Percentiles rank a stretch among this genome's conserved stretches.
Conservation (phyloP, 1,284 basidiomycete genomes). For the Tilletiopsis washingtonensis region DNA sequence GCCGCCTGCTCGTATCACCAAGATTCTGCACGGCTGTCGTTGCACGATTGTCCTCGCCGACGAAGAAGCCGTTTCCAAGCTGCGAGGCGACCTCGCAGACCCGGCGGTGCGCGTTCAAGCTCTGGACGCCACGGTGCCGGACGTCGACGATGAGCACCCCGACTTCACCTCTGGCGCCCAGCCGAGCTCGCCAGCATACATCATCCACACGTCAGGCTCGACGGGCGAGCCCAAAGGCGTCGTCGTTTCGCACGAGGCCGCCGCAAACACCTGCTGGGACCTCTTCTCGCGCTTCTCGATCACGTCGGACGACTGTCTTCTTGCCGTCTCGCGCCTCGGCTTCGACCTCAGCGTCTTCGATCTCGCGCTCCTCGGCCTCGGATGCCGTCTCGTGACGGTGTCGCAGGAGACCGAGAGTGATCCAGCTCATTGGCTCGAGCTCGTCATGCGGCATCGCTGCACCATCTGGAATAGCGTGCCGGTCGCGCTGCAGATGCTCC, state of each 20-base stretch:
- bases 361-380: neutral
- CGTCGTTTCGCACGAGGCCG: neutral
- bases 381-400: neutral
- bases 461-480: neutral
- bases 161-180: too few species aligned
- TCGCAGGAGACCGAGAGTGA: neutral
- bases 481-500: neutral
- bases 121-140: too few species aligned
- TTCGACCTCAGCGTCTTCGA: neutral
- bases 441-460: neutral
- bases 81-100: too few species aligned
- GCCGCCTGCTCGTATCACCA: too few species aligned
- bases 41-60: too few species aligned
- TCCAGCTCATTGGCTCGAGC: neutral
- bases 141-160: too few species aligned
- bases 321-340: neutral
- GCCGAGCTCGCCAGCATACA: too few species aligned
- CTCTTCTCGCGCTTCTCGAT: neutral
- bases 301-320: neutral
- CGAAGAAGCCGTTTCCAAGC: too few species aligned
- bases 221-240: slow-evolving; percentile 41
- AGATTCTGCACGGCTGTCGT: too few species aligned
- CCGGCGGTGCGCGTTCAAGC: too few species aligned
- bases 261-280: neutral
- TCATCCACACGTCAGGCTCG: slow-evolving; percentile 24